Evolutionary conservation across 1,139 yeast species (phyloP).

Genomic region (Lodderomyces parapsilosis): DNA sequence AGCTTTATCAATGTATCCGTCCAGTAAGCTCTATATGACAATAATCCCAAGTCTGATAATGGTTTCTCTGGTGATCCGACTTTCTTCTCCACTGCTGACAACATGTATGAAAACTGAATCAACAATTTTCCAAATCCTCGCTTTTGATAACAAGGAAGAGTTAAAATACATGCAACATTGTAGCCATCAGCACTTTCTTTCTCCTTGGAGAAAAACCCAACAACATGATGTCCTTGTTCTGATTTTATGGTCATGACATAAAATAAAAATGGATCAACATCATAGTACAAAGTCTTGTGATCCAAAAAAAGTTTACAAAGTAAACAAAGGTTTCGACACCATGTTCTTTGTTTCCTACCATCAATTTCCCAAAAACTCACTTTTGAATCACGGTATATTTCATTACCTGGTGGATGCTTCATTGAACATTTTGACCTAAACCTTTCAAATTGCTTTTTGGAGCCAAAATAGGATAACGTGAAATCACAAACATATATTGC

Average conservation of each 20-base stretch:
- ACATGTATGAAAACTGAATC: conserved; percentile 89
- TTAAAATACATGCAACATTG: conserved; percentile 94
- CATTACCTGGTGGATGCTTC: conserved; percentile 98
- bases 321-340: conserved; percentile 94
- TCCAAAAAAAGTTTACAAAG: conserved; percentile 86
- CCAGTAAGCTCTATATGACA: conserved; percentile 96
- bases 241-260: conserved; percentile 93
- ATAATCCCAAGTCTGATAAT: conserved; percentile 85
- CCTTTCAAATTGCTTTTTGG: conserved; percentile 86
- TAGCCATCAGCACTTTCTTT: conserved; percentile 95
- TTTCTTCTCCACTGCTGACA: conserved; percentile 83
- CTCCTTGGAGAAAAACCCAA: conserved; percentile 95
- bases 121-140: conserved; percentile 90
- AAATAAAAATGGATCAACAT: conserved; percentile 94
- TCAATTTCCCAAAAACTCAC: conserved; percentile 89
- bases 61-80: conserved; percentile 98
- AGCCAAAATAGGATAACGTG: conserved; percentile 84
- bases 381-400: conserved; percentile 83
- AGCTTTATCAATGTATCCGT: conserved; percentile 81
- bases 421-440: conserved; percentile 82
- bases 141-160: conserved; percentile 94
- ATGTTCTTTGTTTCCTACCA: conserved; percentile 90
- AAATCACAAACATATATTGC: conserved; percentile 88
- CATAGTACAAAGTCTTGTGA: conserved; percentile 93
- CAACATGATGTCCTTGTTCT: conserved; percentile 88